Conservation (phyloP, 2,329 filamentous ascomycete species). For the Colletotrichum sp. region DNA sequence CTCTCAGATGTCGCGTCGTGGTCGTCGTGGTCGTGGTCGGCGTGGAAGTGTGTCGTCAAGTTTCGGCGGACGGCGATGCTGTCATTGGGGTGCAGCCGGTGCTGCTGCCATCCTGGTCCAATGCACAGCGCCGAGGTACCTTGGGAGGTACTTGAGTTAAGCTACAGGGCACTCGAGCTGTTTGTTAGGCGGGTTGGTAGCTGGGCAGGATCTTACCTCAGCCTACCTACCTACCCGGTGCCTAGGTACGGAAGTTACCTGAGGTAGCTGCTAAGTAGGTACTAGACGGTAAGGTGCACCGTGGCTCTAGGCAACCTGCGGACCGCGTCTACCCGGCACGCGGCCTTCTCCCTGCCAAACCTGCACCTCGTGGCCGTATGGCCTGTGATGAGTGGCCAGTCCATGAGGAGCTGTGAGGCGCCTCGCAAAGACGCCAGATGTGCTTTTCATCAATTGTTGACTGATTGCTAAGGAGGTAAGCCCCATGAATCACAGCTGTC, state of each 20-base stretch:
- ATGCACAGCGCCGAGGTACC: neutral
- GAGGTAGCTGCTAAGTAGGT: neutral
- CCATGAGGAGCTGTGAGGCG: neutral
- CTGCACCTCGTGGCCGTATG: neutral
- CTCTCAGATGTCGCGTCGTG: constrained; percentile 8
- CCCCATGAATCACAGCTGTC: neutral
- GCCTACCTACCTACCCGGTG: neutral
- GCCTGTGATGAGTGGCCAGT: neutral
- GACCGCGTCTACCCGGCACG: neutral
- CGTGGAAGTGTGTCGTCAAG: constrained; percentile 2
- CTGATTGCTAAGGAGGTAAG: neutral
- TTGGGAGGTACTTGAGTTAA: neutral
- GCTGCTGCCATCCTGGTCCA: constrained; percentile 14
- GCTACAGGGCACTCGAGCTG: neutral
- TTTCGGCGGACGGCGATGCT: constrained; percentile 12
- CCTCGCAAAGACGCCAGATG: neutral
- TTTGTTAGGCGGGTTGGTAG: neutral
- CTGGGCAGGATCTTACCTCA: neutral
- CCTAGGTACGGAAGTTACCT: too few relatives aligned
- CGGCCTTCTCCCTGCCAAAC: neutral
- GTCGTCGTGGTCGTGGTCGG: neutral
- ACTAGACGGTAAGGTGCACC: neutral
- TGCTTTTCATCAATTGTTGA: neutral
- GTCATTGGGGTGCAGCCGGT: constrained; percentile 9
- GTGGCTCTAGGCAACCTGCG: neutral